phyloP scores from a whole-genome alignment of 768 basidiomycete species.

The Terana coerulea region DNA sequence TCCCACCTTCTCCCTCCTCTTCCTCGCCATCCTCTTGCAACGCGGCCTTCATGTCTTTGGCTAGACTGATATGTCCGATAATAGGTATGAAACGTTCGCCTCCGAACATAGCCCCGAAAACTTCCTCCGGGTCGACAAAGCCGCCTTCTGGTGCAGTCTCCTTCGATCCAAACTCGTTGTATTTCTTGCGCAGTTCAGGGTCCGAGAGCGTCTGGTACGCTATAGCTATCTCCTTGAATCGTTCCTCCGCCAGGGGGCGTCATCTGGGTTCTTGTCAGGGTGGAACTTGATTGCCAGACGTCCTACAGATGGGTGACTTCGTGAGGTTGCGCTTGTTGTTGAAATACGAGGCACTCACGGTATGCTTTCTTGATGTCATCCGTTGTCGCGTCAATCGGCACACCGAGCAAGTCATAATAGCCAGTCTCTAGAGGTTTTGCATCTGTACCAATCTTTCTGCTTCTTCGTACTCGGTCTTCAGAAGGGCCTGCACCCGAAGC shows the following conservation, averaged over 20 bases:
- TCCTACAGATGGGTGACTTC: constrained; percentile 36
- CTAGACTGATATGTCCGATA: constrained; percentile 85
- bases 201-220: constrained; percentile 88
- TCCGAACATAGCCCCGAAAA: constrained; percentile 79
- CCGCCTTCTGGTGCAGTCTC: constrained; percentile 82
- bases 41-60: constrained; percentile 89
- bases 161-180: constrained; percentile 88
- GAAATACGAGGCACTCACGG: constrained; percentile 42
- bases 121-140: constrained; percentile 77
- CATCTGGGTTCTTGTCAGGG: constrained; percentile 89
- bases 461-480: constrained; percentile 35
- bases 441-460: constrained; percentile 84
- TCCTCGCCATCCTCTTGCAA: constrained; percentile 82
- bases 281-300: constrained; percentile 87
- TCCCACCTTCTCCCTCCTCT: constrained; percentile 40
- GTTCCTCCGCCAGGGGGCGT: constrained; percentile 80
- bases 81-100: constrained; percentile 84
- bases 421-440: constrained; percentile 83
- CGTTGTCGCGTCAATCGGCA: constrained; percentile 67
- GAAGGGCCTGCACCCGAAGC: constrained; percentile 14
- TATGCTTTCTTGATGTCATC: constrained; percentile 94
- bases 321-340: neutral
- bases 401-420: constrained; percentile 86
- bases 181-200: constrained; percentile 69
- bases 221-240: constrained; percentile 89